Conservation (phyloP, 129 eudicot species). For the Tagetes patula region DNA sequence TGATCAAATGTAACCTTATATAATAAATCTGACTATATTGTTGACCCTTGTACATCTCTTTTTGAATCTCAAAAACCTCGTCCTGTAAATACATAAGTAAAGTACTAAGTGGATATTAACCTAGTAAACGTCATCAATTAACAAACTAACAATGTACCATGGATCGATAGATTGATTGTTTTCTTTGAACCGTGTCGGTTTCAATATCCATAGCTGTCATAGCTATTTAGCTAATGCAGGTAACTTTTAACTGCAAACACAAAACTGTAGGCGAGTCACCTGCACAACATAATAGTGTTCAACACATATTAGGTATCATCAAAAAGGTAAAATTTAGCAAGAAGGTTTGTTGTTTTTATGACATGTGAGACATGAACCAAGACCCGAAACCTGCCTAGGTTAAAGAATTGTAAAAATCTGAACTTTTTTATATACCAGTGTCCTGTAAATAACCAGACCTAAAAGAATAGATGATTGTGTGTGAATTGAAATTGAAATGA, state of each 20-base stretch:
- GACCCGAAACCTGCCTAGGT: too few relatives aligned
- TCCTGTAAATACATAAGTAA: conserved; percentile 42
- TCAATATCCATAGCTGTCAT: conserved; percentile 72
- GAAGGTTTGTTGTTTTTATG: too few relatives aligned
- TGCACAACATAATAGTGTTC: not conserved
- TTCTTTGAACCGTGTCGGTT: conserved; percentile 44
- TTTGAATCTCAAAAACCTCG: conserved; percentile 66
- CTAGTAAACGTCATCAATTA: not conserved
- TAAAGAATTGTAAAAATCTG: not conserved
- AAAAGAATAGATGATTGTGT: not conserved
- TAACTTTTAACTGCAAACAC: conserved; percentile 21
- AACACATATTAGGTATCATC: not conserved
- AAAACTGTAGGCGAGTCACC: not conserved
- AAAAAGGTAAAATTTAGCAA: not conserved
- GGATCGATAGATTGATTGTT: conserved; percentile 57
- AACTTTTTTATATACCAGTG: not conserved
- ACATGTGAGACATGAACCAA: too few relatives aligned
- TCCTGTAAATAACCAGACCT: not conserved
- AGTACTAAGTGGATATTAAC: not conserved
- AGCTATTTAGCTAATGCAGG: conserved; percentile 44
- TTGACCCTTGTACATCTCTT: conserved; percentile 86
- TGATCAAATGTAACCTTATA: conserved; percentile 72
- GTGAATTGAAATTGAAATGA: not conserved
- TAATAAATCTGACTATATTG: conserved; percentile 92
- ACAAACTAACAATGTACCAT: conserved; percentile 35